Evolutionary conservation across 768 basidiomycete genomes (phyloP).

Genomic region (Kwoniella pini): DNA sequence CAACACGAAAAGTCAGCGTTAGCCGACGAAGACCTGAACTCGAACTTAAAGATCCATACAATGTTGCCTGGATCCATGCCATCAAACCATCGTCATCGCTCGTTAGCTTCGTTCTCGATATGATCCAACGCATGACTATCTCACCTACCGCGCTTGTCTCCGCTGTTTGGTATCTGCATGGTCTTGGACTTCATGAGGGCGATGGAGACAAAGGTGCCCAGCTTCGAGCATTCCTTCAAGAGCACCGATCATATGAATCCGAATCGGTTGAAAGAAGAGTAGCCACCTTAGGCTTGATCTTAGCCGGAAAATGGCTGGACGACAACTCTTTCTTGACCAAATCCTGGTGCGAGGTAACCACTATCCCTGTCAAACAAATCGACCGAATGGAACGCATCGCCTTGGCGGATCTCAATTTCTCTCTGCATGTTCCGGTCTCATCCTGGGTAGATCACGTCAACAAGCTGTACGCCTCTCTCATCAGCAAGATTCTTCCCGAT

Average conservation of each 20-base stretch:
- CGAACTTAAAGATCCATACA: slow-evolving; percentile 33
- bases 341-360: slow-evolving; percentile 46
- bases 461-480: slow-evolving; percentile 20
- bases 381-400: slow-evolving; percentile 28
- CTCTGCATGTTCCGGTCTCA: slow-evolving; percentile 32
- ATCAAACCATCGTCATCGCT: slow-evolving; percentile 12
- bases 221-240: slow-evolving; percentile 22
- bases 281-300: slow-evolving; percentile 41
- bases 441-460: slow-evolving; percentile 40
- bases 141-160: slow-evolving; percentile 26
- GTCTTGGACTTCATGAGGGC: slow-evolving; percentile 42
- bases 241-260: slow-evolving; percentile 10
- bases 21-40: slow-evolving; percentile 11
- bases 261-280: slow-evolving; percentile 38
- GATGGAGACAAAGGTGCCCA: slow-evolving; percentile 36
- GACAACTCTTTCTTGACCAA: slow-evolving; percentile 50
- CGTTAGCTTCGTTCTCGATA: slow-evolving; percentile 31
- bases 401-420: slow-evolving; percentile 34
- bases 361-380: slow-evolving; percentile 32
- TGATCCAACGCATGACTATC: slow-evolving; percentile 39
- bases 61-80: slow-evolving; percentile 20
- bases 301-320: slow-evolving; percentile 53
- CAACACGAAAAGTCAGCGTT: not conserved
- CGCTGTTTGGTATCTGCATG: slow-evolving; percentile 41
- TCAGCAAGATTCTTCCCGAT: slow-evolving; percentile 11